Base-by-base conservation (phyloP, 495 filamentous ascomycete species). In the Penicillium soppii region DNA sequence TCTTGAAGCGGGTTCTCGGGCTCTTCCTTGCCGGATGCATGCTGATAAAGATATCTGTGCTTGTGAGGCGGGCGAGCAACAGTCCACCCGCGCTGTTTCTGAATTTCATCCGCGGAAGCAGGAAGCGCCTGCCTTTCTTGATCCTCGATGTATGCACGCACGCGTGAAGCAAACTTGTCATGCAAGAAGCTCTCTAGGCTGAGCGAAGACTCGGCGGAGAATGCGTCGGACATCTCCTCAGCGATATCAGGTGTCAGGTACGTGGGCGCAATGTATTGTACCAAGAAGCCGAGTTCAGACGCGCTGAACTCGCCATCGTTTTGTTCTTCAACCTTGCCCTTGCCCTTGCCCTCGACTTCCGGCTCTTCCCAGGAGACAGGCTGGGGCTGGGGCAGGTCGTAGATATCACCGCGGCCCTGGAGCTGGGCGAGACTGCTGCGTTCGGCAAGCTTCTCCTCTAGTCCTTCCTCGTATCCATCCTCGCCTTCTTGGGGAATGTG, bases 401-500 rank as follows among this genome's bases (percentile, higher is more conserved):
- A 91, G 53, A 84, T 81, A 57, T 95, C 91, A 2, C 85, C 90
- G 51, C 95, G 92, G 44, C 90, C 89, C 64, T 97, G 90, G 7
- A 99, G 74, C 68, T 97, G 94, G 63, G 85, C 83, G 36, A 97
- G 79, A 54, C 90, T 90, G 70, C 91, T 96, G 61, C 90, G 90
- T 58, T 89, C 85, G 9, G 89, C 89, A 17, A 94, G 78, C 62
- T 86, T 85, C 69, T 90, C 89, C 66, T 97, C 94, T n/a, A 91
- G 74, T 2, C 92, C 95, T 53, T 85, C 77, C 47, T 91, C 84
- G 56, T 86, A 97, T 8, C 94, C 95, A n/a, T 92, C 89, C 63
- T 99, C 94, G 29, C 94, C 94, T 54, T 88, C 75, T 64, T 99
- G 94, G 0, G 94, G 95, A 45, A 99, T 97, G 65, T 99, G 94